A percentile compares a stretch with the other conserved stretches of the same genome.
Evolutionary conservation across 345 rosid species (phyloP).

Genomic region (Anacardium occidentale): DNA sequence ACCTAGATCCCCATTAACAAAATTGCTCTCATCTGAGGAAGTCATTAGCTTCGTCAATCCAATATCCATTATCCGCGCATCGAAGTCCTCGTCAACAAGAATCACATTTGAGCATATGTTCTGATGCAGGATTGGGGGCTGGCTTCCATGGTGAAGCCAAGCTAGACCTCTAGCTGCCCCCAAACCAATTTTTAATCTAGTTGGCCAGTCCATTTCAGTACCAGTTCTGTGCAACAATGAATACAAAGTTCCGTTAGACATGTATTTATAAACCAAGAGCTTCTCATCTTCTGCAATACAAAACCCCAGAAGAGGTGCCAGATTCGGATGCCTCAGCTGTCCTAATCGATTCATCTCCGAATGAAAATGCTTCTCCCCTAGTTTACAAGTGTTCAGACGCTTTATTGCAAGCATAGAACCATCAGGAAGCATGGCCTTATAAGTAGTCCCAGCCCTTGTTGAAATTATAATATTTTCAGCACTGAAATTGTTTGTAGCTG

Average conservation of each 20-base stretch:
- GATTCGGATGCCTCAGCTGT: slow-evolving; percentile 83
- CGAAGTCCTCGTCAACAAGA: slow-evolving; percentile 78
- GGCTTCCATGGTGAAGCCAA: slow-evolving; percentile 91
- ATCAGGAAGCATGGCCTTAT: slow-evolving; percentile 81
- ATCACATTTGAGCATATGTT: slow-evolving; percentile 72
- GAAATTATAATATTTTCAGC: slow-evolving; percentile 50
- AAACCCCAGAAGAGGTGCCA: slow-evolving; percentile 81
- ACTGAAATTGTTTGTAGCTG: slow-evolving; percentile 72
- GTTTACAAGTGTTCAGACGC: slow-evolving; percentile 57
- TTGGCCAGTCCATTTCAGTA: slow-evolving; percentile 61
- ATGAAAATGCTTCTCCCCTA: slow-evolving; percentile 72
- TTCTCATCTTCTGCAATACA: slow-evolving; percentile 80
- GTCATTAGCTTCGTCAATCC: slow-evolving; percentile 68
- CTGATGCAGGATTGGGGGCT: slow-evolving; percentile 70
- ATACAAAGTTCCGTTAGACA: slow-evolving; percentile 73
- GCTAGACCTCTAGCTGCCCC: slow-evolving; percentile 83
- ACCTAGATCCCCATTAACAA: slow-evolving; percentile 56
- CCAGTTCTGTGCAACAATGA: slow-evolving; percentile 49
- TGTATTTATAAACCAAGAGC: slow-evolving; percentile 76
- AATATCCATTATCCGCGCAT: slow-evolving; percentile 76
- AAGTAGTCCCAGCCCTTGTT: slow-evolving; percentile 66
- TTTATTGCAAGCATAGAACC: slow-evolving; percentile 84
- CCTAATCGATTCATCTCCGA: slow-evolving; percentile 70
- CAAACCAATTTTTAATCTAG: slow-evolving; percentile 70
- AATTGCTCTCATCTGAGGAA: slow-evolving; percentile 48